phyloP scores from a whole-genome alignment of 2,329 filamentous ascomycete genomes.

The Lasiodiplodia gonubiensis region DNA sequence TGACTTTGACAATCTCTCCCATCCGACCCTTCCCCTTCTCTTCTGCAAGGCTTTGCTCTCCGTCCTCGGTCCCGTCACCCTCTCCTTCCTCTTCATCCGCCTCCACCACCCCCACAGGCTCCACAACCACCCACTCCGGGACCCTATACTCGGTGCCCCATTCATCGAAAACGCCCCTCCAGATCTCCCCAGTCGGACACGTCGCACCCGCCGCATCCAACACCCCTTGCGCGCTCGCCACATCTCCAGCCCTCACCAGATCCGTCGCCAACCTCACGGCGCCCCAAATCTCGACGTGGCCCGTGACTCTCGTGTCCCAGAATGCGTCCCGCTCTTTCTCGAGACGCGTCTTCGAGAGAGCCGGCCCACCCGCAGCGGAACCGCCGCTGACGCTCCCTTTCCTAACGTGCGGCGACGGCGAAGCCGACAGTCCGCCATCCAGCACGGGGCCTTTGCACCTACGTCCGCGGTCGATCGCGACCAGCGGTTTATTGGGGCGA shows the following conservation, averaged over 20 bases:
- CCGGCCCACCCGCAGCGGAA: conserved; percentile 54
- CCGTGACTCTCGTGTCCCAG: conserved; percentile 87
- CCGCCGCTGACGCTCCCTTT: background rate
- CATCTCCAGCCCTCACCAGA: conserved; percentile 63
- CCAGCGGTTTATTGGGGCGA: conserved; percentile 25
- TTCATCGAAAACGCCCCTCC: conserved; percentile 53
- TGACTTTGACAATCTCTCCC: conserved; percentile 40
- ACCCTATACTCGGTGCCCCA: conserved; percentile 51
- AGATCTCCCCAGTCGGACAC: conserved; percentile 50
- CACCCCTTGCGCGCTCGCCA: conserved; percentile 72
- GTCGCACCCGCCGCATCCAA: conserved; percentile 72
- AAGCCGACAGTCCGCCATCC: conserved; percentile 18
- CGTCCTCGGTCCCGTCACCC: conserved; percentile 31
- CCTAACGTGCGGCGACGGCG: conserved; percentile 5
- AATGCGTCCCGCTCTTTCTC: conserved; percentile 78
- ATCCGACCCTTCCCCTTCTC: conserved; percentile 43
- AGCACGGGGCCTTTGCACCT: conserved; percentile 22
- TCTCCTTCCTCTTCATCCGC: conserved; percentile 36
- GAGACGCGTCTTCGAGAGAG: conserved; percentile 65
- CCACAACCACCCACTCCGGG: conserved; percentile 52
- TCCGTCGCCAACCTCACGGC: conserved; percentile 72
- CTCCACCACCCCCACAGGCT: conserved; percentile 49
- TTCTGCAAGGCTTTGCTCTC: conserved; percentile 35
- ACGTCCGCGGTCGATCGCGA: conserved; percentile 10
- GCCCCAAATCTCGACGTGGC: conserved; percentile 79